Percentiles rank a stretch among this genome's conserved stretches.
Evolutionary conservation across 2,329 filamentous ascomycete genomes (phyloP).

Genomic region (Ceratocystis destructans): DNA sequence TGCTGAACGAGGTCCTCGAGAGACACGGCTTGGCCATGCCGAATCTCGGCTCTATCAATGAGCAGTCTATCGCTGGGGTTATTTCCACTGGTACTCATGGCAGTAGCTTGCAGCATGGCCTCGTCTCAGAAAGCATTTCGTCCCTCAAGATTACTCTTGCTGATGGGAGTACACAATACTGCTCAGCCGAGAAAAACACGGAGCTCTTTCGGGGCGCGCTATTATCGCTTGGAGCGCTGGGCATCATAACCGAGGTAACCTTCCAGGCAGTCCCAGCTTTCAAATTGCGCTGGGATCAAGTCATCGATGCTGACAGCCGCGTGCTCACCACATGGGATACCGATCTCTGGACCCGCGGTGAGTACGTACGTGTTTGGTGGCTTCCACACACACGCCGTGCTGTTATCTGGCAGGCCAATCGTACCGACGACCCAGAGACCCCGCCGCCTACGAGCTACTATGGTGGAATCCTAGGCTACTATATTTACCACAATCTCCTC

Average conservation of each 20-base stretch:
- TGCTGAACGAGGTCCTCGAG: conserved; percentile 61
- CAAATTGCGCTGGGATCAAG: conserved; percentile 77
- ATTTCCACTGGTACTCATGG: conserved; percentile 92
- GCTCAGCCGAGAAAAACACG: conserved; percentile 52
- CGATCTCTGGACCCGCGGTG: conserved; percentile 66
- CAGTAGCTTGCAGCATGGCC: conserved; percentile 67
- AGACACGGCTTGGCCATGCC: conserved; percentile 68
- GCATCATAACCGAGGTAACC: conserved; percentile 81
- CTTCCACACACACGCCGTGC: conserved; percentile 80
- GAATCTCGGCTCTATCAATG: conserved; percentile 87
- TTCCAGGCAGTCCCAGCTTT: conserved; percentile 68
- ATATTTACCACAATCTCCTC: conserved; percentile 83
- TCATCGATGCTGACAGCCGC: conserved; percentile 53
- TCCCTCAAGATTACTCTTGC: conserved; percentile 68
- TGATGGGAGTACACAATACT: conserved; percentile 59
- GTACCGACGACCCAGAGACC: conserved; percentile 48
- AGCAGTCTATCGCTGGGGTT: conserved; percentile 82
- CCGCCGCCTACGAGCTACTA: conserved; percentile 61
- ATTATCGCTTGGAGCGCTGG: conserved; percentile 75
- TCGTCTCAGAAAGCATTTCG: conserved; percentile 66
- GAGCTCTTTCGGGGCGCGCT: conserved; percentile 81
- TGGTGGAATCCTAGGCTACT: conserved; percentile 67
- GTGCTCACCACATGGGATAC: conserved; percentile 59
- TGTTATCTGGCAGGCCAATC: conserved; percentile 79
- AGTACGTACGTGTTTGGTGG: conserved; percentile 97